Base-by-base conservation (phyloP, 2,329 filamentous ascomycete genomes). In the Aspergillus carbonarius region DNA sequence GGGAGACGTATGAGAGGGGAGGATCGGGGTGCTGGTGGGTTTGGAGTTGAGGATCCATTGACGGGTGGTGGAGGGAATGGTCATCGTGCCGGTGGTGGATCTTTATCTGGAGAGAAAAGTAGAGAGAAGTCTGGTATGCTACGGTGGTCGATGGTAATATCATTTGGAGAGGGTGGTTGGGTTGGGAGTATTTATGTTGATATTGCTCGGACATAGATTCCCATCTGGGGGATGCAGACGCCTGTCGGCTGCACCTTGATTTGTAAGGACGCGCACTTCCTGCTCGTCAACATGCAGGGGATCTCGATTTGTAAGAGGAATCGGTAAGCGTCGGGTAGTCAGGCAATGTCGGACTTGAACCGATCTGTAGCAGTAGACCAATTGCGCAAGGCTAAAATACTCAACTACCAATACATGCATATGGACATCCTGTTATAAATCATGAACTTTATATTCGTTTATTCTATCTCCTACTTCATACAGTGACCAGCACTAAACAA, bases 31-130 rank as follows among this genome's bases (percentile, higher is more conserved):
- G 34, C 65, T 68, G 30, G 63, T 65, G 4, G 79, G 77, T 50
- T 76, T 75, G 61, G 77, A 75, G 50, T 68, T 63, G 37, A 82
- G 72, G 58, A 79, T 64, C 78, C 78, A 81, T 74, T 80, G 75
- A 27, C 71, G 70, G 35, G 76, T 76, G 57, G 57, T 18, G 32
- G 53, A 39, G 10, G 58, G 30, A 12, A 32, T 39, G 35, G 35
- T 17, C 35, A 39, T 39, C 9, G 13, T 39, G 34, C 4, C 15
- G 35, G 35, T 39, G 30, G 30, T 32, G 5, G 3, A 10, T 32
- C 1, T 32, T 10, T 32, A 32, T 32, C 10, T 3, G 10, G 6
- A 32, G 30, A 32, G 30, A 32, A 9, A 32, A 9, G 2, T 5
- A 7, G 30, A 32, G 30, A 10, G 30, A 32, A 7, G 4, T 27